Percentiles rank a stretch among this genome's conserved stretches.
phyloP scores from a whole-genome alignment of 331 rosid species.

The Cydonia oblonga region DNA sequence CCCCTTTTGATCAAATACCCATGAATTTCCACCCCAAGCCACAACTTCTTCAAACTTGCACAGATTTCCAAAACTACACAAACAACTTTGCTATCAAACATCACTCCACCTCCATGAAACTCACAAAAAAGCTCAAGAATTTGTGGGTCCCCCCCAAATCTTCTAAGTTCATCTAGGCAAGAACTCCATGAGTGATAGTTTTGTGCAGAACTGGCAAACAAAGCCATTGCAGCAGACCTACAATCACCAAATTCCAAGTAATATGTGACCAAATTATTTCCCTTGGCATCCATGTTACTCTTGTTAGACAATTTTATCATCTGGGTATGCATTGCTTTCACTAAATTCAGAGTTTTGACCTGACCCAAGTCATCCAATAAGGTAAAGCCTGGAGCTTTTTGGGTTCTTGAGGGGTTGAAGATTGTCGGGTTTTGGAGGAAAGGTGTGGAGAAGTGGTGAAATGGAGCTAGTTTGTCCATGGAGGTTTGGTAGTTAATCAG shows the following conservation, averaged over 20 bases:
- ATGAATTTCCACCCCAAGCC: slow-evolving; percentile 49
- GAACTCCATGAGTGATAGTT: slow-evolving; percentile 35
- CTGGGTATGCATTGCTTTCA: slow-evolving; percentile 43
- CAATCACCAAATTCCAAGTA: slow-evolving; percentile 51
- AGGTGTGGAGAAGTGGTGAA: slow-evolving; percentile 27
- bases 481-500: slow-evolving; percentile 15
- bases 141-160: slow-evolving; percentile 35
- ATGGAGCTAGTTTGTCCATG: slow-evolving; percentile 32
- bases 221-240: slow-evolving; percentile 36
- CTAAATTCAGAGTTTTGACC: slow-evolving; percentile 33
- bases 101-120: slow-evolving; percentile 26
- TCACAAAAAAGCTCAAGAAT: slow-evolving; percentile 39
- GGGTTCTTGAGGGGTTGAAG: slow-evolving; percentile 16
- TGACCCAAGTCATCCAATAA: slow-evolving; percentile 19
- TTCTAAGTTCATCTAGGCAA: slow-evolving; percentile 34
- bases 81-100: slow-evolving; percentile 35
- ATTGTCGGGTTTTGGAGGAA: slow-evolving; percentile 17
- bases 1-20: slow-evolving; percentile 50
- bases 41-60: slow-evolving; percentile 25
- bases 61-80: slow-evolving; percentile 44
- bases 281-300: slow-evolving; percentile 20
- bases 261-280: slow-evolving; percentile 24
- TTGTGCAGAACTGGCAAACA: slow-evolving; percentile 40
- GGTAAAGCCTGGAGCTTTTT: neutral
- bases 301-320: slow-evolving; percentile 33